A percentile compares a stretch with the other conserved stretches of the same genome.
phyloP scores from a whole-genome alignment of 306 rosid genomes.

The Vicia villosa region DNA sequence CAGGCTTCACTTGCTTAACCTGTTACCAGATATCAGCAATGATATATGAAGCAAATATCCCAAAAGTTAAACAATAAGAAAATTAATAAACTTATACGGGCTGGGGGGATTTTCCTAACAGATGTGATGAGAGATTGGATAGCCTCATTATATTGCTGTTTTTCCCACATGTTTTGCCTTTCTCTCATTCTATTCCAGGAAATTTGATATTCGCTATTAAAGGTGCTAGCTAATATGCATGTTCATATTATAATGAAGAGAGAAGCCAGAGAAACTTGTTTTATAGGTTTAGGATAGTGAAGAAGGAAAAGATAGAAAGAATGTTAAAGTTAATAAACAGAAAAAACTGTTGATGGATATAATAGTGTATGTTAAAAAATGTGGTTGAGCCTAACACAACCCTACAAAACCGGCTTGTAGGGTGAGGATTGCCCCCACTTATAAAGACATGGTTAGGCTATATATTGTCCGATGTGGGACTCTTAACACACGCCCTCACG shows the following conservation, averaged over 20 bases:
- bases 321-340: not conserved
- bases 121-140: not conserved
- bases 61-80: not conserved
- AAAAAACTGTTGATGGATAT: not conserved
- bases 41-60: constrained; percentile 19
- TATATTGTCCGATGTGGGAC: no score
- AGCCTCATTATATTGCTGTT: constrained; percentile 1
- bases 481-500: no score
- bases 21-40: constrained; percentile 46
- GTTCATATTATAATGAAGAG: not conserved
- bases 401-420: no score
- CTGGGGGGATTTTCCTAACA: constrained; percentile 1
- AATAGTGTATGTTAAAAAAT: no score
- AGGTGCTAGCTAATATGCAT: not conserved
- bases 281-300: not conserved
- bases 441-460: no score
- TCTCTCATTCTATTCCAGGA: not conserved
- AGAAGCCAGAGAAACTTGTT: constrained; percentile 1
- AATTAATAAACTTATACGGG: not conserved
- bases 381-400: no score
- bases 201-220: not conserved
- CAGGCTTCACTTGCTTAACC: constrained; percentile 96
- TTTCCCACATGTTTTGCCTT: not conserved
- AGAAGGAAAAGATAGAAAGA: not conserved
- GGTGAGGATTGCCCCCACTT: no score